These are phyloP conservation scores for Hymenoscyphus fructigenus DNA, from an alignment of 2,329 filamentous ascomycete species.

Conservation along the genomic window DNA sequence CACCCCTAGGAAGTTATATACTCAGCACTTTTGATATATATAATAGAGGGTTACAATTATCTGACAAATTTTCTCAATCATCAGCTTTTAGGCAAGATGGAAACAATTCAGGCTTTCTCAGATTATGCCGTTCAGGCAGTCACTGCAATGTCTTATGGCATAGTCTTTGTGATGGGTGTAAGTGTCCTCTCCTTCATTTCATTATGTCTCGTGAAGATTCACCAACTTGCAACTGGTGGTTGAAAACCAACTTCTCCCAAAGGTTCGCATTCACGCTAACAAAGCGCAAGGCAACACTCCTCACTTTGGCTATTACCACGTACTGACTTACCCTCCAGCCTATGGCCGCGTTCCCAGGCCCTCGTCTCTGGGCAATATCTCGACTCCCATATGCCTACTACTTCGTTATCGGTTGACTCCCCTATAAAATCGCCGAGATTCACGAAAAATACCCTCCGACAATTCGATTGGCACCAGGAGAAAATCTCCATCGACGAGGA, in stretches of 20 bases:
- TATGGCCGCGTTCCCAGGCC: constrained; percentile 3
- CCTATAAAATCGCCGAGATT: constrained; percentile 4
- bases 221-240: too few species aligned
- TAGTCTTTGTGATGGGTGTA: background rate
- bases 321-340: constrained; percentile 8
- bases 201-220: too few species aligned
- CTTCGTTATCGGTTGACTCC: background rate
- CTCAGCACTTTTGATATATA: background rate
- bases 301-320: background rate
- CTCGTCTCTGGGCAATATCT: constrained; percentile 4
- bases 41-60: background rate
- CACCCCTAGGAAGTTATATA: background rate
- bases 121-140: background rate
- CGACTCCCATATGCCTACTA: constrained; percentile 1
- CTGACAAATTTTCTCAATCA: background rate
- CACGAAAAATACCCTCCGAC: constrained; percentile 10
- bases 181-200: background rate
- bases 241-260: background rate
- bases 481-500: constrained; percentile 3
- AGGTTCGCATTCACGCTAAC: background rate
- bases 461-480: constrained; percentile 6
- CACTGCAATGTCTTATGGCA: background rate
- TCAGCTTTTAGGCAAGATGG: background rate
- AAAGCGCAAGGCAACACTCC: background rate
- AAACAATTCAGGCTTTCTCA: background rate